Base-by-base conservation (phyloP, 345 rosid species). In the Geranium brycei region DNA sequence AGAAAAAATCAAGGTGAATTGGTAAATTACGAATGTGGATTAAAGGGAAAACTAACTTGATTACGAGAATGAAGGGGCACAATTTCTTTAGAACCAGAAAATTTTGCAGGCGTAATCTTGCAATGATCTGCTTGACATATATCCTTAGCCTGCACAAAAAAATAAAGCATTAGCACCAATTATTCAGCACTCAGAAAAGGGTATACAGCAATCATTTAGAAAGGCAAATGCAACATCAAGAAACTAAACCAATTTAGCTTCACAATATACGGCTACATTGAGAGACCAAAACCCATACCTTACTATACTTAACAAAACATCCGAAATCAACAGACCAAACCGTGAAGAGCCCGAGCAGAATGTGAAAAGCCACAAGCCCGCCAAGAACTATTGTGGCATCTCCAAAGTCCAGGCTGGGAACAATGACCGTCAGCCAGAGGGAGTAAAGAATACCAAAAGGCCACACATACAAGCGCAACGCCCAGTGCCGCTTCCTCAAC, bases 31-130 rank as follows among this genome's bases (percentile, higher is more conserved):
- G 41, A 35, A 35, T 4, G 10, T 35, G 10, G 5, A 35, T 51
- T 56, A 64, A 65, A n/a, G 51, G 63, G 51, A 40, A 23, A 23
- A 51, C 92, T 68, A 74, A 87, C 99, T 74, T 80, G 86, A 66
- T 79, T 79, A 66, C 93, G 86, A 74, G 82, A 72, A 71, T 88
- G 81, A 69, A 95, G 89, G 2, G 96, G 88, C 77, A 95, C 97
- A 64, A 88, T 85, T 79, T 91, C 97, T 71, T 95, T 95, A 5
- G 96, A 80, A 31, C 99, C 99, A 18, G 84, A 95, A 81, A 91
- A 95, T 71, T 91, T 95, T 1, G 89, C 87, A 1, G 99, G 99
- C 17, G 91, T 88, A 57, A 87, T 82, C 81, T 95, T 95, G 78
- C 99, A 95, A 3, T 89, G 73, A 81, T 95, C 92, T 4, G 97